These are phyloP conservation scores for Wallacemonas sp. DNA, from an alignment of 208 protist genomes.

Conservation along the genomic window DNA sequence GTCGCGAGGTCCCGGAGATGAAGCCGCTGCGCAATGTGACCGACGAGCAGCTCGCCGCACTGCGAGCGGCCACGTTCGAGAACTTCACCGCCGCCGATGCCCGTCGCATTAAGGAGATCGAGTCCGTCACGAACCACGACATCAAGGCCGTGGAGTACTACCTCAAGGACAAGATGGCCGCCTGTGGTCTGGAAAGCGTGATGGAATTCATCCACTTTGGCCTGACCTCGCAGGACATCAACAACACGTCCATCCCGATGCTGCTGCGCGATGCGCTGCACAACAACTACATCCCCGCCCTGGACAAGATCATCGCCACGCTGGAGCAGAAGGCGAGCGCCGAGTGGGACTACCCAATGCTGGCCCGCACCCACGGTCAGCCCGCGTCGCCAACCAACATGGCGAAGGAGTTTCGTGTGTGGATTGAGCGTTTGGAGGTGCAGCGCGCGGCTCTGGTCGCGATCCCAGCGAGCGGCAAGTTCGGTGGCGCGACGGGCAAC, in stretches of 20 bases:
- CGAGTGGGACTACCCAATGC: conserved; percentile 90
- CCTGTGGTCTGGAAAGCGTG: conserved; percentile 55
- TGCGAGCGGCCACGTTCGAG: conserved; percentile 58
- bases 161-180: conserved; percentile 90
- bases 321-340: conserved; percentile 49
- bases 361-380: conserved; percentile 95
- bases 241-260: conserved; percentile 96
- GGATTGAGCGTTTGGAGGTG: conserved; percentile 86
- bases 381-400: conserved; percentile 94
- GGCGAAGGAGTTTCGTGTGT: conserved; percentile 93
- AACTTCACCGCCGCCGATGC: conserved; percentile 86
- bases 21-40: conserved; percentile 53
- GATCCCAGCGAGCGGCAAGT: conserved; percentile 83
- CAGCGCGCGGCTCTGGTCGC: conserved; percentile 63
- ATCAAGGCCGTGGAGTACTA: conserved; percentile 98
- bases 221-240: conserved; percentile 97
- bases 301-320: conserved; percentile 50
- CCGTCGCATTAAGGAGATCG: conserved; percentile 90
- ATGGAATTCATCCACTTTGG: conserved; percentile 97
- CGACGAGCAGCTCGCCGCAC: conserved; percentile 44
- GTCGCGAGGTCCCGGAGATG: conserved; percentile 56
- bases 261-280: conserved; percentile 87
- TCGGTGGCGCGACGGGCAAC: conserved; percentile 95
- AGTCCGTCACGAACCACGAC: conserved; percentile 95
- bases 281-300: conserved; percentile 69